Evolutionary conservation across 495 filamentous ascomycete species (phyloP).

Genomic region (Penicillium alfredii): DNA sequence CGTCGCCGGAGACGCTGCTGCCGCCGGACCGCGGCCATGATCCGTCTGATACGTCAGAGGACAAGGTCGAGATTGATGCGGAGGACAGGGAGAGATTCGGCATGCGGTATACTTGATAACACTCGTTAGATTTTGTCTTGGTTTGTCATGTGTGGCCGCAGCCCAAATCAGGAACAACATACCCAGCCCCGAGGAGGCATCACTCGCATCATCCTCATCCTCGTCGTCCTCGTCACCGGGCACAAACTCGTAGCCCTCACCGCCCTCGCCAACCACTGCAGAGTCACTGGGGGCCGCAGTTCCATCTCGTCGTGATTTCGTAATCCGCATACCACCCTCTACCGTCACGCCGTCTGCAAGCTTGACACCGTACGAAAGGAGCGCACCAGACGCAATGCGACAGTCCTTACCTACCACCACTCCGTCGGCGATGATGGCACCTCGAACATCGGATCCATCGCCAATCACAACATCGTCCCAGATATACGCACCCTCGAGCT

Average conservation of each 20-base stretch:
- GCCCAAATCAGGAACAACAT: conserved; percentile 22
- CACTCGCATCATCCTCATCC: conserved; percentile 37
- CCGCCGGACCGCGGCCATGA: conserved; percentile 48
- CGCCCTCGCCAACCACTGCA: conserved; percentile 38
- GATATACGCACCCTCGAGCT: conserved; percentile 74
- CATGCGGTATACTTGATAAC: conserved; percentile 59
- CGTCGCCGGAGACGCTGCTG: conserved; percentile 53
- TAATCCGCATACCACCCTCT: conserved; percentile 48
- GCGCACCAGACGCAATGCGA: conserved; percentile 60
- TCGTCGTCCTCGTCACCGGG: conserved; percentile 48
- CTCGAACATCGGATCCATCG: conserved; percentile 61
- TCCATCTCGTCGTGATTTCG: conserved; percentile 44
- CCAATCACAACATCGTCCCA: conserved; percentile 80
- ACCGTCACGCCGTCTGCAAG: conserved; percentile 58
- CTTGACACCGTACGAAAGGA: conserved; percentile 73
- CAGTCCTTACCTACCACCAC: conserved; percentile 65
- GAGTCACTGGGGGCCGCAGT: conserved; percentile 46
- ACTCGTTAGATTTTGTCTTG: no score
- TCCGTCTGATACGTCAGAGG: conserved; percentile 43
- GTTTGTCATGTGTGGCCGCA: no score
- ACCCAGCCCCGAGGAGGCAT: conserved; percentile 49
- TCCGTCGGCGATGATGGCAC: conserved; percentile 69
- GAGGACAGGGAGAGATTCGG: conserved; percentile 61
- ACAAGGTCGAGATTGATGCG: conserved; percentile 73
- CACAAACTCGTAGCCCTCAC: conserved; percentile 45